Evolutionary conservation across 305 asterid species (phyloP).

Genomic region (Fraxinus nigra): DNA sequence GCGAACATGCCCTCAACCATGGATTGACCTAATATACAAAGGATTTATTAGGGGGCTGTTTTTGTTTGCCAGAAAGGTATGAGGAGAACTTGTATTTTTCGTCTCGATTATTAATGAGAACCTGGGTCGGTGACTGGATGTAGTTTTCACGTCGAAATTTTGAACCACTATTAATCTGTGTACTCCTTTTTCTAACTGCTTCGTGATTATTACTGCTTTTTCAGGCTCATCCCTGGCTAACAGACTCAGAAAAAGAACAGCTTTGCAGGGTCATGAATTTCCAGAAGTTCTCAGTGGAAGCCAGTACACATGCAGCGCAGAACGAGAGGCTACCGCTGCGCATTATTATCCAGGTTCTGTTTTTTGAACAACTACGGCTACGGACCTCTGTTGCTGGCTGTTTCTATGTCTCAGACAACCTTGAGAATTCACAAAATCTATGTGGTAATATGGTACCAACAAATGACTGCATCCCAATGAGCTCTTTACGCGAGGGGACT

Average conservation of each 20-base stretch:
- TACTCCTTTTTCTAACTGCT: neutral
- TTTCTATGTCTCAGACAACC: constrained; percentile 9
- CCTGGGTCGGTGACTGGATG: neutral
- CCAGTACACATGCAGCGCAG: constrained; percentile 13
- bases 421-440: constrained; percentile 3
- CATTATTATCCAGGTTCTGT: neutral
- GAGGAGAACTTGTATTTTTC: neutral
- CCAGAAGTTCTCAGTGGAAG: constrained; percentile 13
- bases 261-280: constrained; percentile 5
- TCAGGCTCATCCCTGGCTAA: constrained; percentile 18
- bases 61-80: neutral
- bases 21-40: neutral
- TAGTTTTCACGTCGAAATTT: neutral
- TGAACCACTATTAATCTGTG: neutral
- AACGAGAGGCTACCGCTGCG: constrained; percentile 14
- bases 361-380: constrained; percentile 9
- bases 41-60: neutral
- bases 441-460: neutral
- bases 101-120: neutral
- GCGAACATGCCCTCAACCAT: neutral
- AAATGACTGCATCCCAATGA: neutral
- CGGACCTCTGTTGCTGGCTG: constrained; percentile 10
- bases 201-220: neutral
- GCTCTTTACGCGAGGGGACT: neutral
- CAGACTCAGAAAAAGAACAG: constrained; percentile 4